phyloP scores from a whole-genome alignment of 2,329 filamentous ascomycete species.

The Escovopsis sp. region DNA sequence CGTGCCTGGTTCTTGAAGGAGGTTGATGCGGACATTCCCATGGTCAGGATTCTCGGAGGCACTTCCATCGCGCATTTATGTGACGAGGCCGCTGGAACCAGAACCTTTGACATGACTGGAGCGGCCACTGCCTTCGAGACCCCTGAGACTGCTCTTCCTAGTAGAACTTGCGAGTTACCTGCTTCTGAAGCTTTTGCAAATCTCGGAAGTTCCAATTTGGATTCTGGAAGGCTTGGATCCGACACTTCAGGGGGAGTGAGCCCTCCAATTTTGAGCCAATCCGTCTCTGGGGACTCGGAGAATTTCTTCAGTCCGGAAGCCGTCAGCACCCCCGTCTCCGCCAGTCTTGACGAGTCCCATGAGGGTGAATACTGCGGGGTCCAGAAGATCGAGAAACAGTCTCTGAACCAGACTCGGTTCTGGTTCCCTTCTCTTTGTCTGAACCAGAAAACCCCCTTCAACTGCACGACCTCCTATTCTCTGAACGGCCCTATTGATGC shows the following conservation, averaged over 20 bases:
- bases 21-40: slow-evolving; percentile 27
- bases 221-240: no score
- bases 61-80: slow-evolving; percentile 5
- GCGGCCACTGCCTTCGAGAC: not conserved
- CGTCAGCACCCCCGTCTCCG: not conserved
- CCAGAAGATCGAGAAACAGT: slow-evolving; percentile 7
- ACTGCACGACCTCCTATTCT: not conserved
- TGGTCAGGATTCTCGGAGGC: slow-evolving; percentile 21
- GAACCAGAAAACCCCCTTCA: not conserved
- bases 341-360: not conserved
- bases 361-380: not conserved
- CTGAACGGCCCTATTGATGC: not conserved
- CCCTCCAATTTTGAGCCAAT: no score
- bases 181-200: no score
- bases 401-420: slow-evolving; percentile 8
- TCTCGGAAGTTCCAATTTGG: no score
- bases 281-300: no score
- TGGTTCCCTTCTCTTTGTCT: not conserved
- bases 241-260: no score
- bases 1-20: slow-evolving; percentile 35
- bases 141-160: not conserved
- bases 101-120: not conserved
- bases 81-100: not conserved
- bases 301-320: not conserved
- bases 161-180: no score